These are phyloP conservation scores for Coleophoma crateriformis DNA, from an alignment of 2,329 filamentous ascomycete species.

Conservation along the genomic window DNA sequence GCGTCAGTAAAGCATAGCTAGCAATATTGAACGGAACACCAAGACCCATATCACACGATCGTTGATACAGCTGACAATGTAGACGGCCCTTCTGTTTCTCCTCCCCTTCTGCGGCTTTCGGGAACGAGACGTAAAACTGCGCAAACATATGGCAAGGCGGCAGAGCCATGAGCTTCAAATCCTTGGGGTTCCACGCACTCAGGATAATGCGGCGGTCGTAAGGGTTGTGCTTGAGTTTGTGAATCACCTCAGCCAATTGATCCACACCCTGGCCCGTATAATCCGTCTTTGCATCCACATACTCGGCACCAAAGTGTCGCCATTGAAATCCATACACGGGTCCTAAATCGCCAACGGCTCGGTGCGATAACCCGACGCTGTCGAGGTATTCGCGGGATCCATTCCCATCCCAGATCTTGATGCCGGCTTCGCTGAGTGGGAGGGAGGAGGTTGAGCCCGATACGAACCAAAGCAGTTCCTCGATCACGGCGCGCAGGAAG, in stretches of 20 bases:
- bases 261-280: conserved; percentile 89
- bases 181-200: conserved; percentile 88
- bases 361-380: conserved; percentile 72
- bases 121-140: conserved; percentile 60
- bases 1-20: conserved; percentile 85
- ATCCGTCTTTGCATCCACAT: conserved; percentile 71
- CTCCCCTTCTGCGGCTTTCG: conserved; percentile 13
- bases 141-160: conserved; percentile 98
- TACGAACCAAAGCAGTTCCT: conserved; percentile 95
- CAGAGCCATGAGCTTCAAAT: conserved; percentile 81
- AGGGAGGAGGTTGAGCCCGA: conserved; percentile 75
- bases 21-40: conserved; percentile 98
- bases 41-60: conserved; percentile 94
- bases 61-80: conserved; percentile 87
- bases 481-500: conserved; percentile 83
- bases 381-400: conserved; percentile 88
- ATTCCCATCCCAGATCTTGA: conserved; percentile 99
- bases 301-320: conserved; percentile 94
- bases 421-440: conserved; percentile 69
- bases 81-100: conserved; percentile 58
- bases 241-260: conserved; percentile 84
- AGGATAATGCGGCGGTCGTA: conserved; percentile 89
- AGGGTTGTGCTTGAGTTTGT: conserved; percentile 76
- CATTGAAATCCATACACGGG: conserved; percentile 99
- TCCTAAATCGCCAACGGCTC: conserved; percentile 82